phyloP scores from a whole-genome alignment of 2,329 filamentous ascomycete species.

The Pseudopithomyces chartarum region DNA sequence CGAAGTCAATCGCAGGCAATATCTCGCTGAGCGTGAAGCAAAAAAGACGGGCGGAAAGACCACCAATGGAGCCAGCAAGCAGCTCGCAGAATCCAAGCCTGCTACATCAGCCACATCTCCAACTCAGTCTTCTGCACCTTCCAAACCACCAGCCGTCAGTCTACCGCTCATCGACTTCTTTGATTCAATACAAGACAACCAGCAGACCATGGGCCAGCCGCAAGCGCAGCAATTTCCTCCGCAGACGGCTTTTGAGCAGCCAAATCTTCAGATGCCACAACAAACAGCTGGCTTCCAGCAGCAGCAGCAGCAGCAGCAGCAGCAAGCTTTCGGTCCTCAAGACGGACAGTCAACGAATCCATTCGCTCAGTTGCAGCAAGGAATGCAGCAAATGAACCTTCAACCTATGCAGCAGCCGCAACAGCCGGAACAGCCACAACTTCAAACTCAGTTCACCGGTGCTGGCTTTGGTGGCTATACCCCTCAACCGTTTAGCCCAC shows the following conservation, averaged over 20 bases:
- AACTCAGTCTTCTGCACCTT: slow-evolving; percentile 24
- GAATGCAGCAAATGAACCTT: slow-evolving; percentile 39
- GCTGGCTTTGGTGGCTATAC: slow-evolving; percentile 85
- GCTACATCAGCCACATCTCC: slow-evolving; percentile 29
- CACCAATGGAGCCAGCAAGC: slow-evolving; percentile 45
- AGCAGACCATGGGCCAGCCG: slow-evolving; percentile 42
- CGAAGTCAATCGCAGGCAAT: slow-evolving; percentile 89
- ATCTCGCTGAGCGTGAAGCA: slow-evolving; percentile 83
- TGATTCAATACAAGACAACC: slow-evolving; percentile 40
- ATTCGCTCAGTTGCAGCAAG: slow-evolving; percentile 91
- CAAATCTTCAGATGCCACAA: slow-evolving; percentile 48
- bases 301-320: slow-evolving; percentile 39
- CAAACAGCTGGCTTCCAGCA: slow-evolving; percentile 41
- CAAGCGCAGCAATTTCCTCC: slow-evolving; percentile 41
- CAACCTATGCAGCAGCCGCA: slow-evolving; percentile 43
- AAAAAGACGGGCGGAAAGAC: slow-evolving; percentile 58
- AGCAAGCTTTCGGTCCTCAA: slow-evolving; percentile 60
- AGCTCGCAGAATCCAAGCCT: slow-evolving; percentile 39
- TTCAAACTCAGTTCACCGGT: slow-evolving; percentile 69
- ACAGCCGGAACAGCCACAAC: slow-evolving; percentile 43
- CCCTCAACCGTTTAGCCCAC: slow-evolving; percentile 61
- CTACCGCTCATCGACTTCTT: slow-evolving; percentile 43
- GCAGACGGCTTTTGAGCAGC: slow-evolving; percentile 30
- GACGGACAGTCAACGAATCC: slow-evolving; percentile 76
- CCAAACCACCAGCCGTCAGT: slow-evolving; percentile 26